Evolutionary conservation across 2,329 filamentous ascomycete species (phyloP).

Genomic region (Didymella pinodella): DNA sequence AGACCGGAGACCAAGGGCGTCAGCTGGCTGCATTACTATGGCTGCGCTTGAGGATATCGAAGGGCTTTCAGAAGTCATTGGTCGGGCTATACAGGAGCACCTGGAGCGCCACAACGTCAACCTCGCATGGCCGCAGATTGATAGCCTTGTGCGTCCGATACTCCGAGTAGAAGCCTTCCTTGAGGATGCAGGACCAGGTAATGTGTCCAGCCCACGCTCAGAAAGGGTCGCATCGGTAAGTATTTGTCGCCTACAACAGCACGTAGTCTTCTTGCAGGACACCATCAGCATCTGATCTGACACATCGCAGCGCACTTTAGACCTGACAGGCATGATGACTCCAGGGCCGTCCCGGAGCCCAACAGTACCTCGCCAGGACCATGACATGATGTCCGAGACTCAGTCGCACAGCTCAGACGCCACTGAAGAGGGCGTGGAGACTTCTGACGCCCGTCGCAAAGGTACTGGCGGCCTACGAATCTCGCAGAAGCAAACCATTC

Average conservation of each 20-base stretch:
- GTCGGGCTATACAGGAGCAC: constrained; percentile 41
- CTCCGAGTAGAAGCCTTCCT: constrained; percentile 45
- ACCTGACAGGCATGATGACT: constrained; percentile 37
- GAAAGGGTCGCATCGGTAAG: constrained; percentile 42
- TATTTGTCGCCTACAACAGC: neutral
- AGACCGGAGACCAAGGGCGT: neutral
- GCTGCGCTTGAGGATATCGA: constrained; percentile 31
- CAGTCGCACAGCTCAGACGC: constrained; percentile 16
- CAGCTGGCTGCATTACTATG: constrained; percentile 21
- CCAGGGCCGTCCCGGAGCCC: constrained; percentile 36
- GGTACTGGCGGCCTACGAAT: constrained; percentile 41
- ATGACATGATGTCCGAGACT: constrained; percentile 17
- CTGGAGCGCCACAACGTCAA: constrained; percentile 35
- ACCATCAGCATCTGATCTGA: neutral
- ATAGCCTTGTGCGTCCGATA: constrained; percentile 33
- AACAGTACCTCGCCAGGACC: constrained; percentile 20
- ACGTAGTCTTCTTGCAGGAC: neutral
- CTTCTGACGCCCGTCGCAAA: constrained; percentile 29
- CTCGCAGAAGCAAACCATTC: constrained; percentile 34
- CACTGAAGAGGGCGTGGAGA: constrained; percentile 7
- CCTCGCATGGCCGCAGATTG: constrained; percentile 37
- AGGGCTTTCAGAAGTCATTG: constrained; percentile 43
- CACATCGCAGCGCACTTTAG: constrained; percentile 38
- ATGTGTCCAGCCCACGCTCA: constrained; percentile 24
- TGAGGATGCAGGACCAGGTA: constrained; percentile 34